These are phyloP conservation scores for Tricholoma terreum DNA, from an alignment of 768 basidiomycete genomes.

Conservation along the genomic window DNA sequence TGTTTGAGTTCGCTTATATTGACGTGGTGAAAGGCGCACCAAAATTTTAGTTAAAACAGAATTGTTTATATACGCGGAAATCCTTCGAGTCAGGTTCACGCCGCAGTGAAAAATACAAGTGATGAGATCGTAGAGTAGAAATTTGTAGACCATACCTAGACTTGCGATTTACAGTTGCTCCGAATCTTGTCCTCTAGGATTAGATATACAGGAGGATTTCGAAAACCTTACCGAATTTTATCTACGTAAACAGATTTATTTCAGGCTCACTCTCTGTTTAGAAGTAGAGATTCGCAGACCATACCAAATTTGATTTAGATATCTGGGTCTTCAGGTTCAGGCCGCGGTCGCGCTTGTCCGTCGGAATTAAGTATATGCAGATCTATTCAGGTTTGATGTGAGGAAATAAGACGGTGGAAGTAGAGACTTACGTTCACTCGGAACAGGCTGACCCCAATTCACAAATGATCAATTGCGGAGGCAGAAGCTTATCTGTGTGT, in stretches of 20 bases:
- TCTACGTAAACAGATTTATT: neutral
- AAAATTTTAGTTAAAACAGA: too few relatives aligned
- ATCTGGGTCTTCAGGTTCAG: neutral
- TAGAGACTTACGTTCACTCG: neutral
- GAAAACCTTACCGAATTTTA: neutral
- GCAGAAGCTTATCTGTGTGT: neutral
- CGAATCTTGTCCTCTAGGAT: neutral
- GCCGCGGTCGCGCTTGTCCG: neutral
- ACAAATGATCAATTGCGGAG: neutral
- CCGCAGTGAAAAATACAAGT: too few relatives aligned
- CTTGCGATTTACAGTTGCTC: neutral
- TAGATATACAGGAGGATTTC: neutral
- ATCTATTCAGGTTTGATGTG: neutral
- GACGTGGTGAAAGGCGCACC: too few relatives aligned
- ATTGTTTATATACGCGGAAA: too few relatives aligned
- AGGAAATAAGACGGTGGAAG: neutral
- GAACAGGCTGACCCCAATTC: neutral
- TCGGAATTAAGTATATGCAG: neutral
- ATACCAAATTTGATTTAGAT: neutral
- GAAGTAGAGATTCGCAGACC: neutral
- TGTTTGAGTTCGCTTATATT: too few relatives aligned
- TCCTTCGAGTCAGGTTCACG: too few relatives aligned
- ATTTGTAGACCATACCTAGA: neutral
- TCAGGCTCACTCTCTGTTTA: neutral
- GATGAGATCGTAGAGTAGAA: neutral